These are phyloP conservation scores for Rutidosis leptorrhynchoides DNA, from an alignment of 129 eudicot species.

Conservation along the genomic window DNA sequence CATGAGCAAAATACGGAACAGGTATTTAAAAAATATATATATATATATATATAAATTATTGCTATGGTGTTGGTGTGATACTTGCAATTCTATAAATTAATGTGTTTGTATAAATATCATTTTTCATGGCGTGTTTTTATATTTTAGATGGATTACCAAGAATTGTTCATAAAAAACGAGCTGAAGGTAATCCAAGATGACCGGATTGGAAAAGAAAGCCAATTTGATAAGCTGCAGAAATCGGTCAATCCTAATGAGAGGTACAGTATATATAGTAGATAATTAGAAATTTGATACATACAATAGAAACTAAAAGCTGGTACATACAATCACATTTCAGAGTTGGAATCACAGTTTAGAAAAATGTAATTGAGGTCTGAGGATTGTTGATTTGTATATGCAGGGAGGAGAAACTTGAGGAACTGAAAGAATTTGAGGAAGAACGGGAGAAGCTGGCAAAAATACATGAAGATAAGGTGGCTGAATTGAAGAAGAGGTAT, in stretches of 20 bases:
- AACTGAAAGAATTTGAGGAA: constrained; percentile 32
- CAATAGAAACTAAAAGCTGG: neutral
- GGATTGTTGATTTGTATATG: constrained; percentile 6
- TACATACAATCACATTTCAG: neutral
- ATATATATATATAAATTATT: neutral
- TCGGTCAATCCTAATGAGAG: no score
- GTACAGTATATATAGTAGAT: no score
- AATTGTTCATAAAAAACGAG: constrained; percentile 65
- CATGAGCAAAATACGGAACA: constrained; percentile 26
- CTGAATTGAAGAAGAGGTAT: constrained; percentile 45
- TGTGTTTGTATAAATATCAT: no score
- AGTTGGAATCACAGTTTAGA: no score
- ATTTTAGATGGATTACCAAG: constrained; percentile 72
- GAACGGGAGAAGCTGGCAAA: constrained; percentile 27
- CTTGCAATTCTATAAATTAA: no score
- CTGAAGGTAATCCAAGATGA: constrained; percentile 46
- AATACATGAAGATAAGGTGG: constrained; percentile 37
- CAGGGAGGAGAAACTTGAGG: constrained; percentile 27
- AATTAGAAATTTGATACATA: neutral
- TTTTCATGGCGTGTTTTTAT: neutral
- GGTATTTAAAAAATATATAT: constrained; percentile 4
- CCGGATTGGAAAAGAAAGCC: constrained; percentile 48
- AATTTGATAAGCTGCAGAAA: constrained; percentile 67
- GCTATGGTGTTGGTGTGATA: neutral
- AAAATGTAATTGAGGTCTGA: no score